Percentiles rank a stretch among this genome's conserved stretches.
These are phyloP conservation scores for Lipomyces sp. DNA, from an alignment of 805 yeast species.

Conservation along the genomic window DNA sequence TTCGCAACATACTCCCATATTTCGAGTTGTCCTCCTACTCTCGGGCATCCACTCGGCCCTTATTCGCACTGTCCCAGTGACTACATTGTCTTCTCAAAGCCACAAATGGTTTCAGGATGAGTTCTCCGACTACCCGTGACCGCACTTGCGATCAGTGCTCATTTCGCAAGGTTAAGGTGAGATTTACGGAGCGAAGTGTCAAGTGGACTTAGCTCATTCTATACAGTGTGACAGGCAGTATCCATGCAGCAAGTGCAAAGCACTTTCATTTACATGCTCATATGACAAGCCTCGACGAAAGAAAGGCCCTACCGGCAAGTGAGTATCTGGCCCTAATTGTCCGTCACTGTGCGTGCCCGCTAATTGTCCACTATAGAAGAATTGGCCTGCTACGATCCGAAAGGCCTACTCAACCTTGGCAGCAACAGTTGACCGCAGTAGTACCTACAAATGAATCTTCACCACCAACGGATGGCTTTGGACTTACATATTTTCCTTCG, in stretches of 20 bases:
- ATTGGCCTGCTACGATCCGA: slow-evolving; percentile 5
- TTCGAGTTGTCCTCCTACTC: not conserved
- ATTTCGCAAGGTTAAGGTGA: slow-evolving; percentile 13
- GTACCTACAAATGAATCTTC: not conserved
- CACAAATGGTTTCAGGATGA: not conserved
- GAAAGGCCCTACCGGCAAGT: slow-evolving; percentile 10
- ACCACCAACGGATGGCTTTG: not conserved
- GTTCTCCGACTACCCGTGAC: not conserved
- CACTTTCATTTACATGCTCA: slow-evolving; percentile 6
- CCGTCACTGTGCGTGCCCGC: not conserved
- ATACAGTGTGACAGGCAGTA: slow-evolving; percentile 5
- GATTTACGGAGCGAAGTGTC: not conserved
- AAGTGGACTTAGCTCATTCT: not conserved
- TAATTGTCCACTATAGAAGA: not conserved
- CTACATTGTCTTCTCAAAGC: not conserved
- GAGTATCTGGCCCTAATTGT: not conserved
- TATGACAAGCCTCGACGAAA: slow-evolving; percentile 12
- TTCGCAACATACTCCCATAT: not conserved
- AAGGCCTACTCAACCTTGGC: not conserved
- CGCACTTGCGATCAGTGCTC: slow-evolving; percentile 16
- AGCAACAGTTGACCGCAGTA: not conserved
- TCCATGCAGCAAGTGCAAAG: slow-evolving; percentile 4
- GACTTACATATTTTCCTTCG: not conserved
- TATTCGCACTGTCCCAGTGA: not conserved
- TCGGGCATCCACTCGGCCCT: not conserved